Conservation (phyloP, 192 early-diverging fungal species). For the Borealophlyctis nickersoniae region DNA sequence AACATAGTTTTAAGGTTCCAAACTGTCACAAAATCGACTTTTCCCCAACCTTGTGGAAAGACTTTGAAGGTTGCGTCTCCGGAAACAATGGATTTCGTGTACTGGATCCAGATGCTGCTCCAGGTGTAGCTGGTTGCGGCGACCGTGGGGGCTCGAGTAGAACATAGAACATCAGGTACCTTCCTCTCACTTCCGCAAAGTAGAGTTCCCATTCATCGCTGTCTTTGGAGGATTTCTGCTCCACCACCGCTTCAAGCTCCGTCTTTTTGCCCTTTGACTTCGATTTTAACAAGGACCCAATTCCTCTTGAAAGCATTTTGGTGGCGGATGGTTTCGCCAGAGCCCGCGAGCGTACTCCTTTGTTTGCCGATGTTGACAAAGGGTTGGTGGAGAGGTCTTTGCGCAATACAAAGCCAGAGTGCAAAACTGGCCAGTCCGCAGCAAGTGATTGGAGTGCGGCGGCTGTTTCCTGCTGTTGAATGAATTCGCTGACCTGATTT, state of each 20-base stretch:
- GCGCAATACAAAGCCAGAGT: constrained; percentile 37
- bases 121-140: too few relatives aligned
- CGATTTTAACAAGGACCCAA: constrained; percentile 14
- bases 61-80: too few relatives aligned
- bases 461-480: constrained; percentile 10
- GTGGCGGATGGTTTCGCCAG: constrained; percentile 1
- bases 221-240: background rate
- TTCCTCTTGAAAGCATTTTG: constrained; percentile 5
- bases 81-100: too few relatives aligned
- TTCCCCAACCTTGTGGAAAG: too few relatives aligned
- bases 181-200: constrained; percentile 43
- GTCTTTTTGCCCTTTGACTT: constrained; percentile 6
- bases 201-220: constrained; percentile 42
- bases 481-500: constrained; percentile 9
- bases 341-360: background rate
- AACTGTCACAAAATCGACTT: too few relatives aligned
- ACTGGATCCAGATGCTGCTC: too few relatives aligned
- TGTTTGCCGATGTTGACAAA: background rate
- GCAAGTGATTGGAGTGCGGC: constrained; percentile 2
- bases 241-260: background rate
- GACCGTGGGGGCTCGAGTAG: constrained; percentile 17
- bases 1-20: too few relatives aligned
- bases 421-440: constrained; percentile 31
- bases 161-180: constrained; percentile 46
- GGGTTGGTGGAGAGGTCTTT: constrained; percentile 15